Evolutionary conservation across 176 grass and related monocot genomes (phyloP).

Genomic region (Triticum timopheevii): DNA sequence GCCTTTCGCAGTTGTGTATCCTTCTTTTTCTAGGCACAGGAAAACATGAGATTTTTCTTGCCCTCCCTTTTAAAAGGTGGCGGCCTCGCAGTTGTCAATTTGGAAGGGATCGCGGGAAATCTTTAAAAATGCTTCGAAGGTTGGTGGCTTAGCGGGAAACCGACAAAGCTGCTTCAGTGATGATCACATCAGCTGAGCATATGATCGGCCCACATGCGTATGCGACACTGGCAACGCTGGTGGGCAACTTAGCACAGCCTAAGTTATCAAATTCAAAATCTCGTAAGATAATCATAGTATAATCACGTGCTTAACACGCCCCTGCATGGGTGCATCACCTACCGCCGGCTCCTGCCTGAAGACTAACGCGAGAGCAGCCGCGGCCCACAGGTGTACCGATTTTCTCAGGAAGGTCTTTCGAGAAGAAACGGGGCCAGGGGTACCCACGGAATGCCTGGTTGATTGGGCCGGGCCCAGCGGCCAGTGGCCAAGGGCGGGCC

Average conservation of each 20-base stretch:
- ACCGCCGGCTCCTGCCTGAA: background rate
- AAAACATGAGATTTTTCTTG: background rate
- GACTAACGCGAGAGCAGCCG: background rate
- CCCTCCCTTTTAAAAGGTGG: background rate
- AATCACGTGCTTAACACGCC: background rate
- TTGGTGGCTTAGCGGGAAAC: slow-evolving; percentile 22
- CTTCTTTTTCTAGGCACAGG: background rate
- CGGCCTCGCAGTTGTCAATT: slow-evolving; percentile 19
- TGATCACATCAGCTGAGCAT: slow-evolving; percentile 20
- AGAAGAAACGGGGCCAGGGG: background rate
- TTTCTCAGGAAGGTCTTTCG: slow-evolving; percentile 17
- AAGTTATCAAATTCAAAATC: slow-evolving; percentile 18
- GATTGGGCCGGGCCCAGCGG: slow-evolving; percentile 27
- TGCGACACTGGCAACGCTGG: slow-evolving; percentile 10
- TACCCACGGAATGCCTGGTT: background rate
- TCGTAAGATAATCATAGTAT: background rate
- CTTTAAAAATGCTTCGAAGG: slow-evolving; percentile 18
- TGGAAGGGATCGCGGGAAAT: slow-evolving; percentile 12
- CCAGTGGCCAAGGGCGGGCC: background rate
- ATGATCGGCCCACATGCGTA: background rate
- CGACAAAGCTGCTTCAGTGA: slow-evolving; percentile 1
- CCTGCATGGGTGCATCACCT: background rate
- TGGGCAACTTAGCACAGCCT: no score
- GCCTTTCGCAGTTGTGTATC: slow-evolving; percentile 9
- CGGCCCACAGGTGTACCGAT: background rate